These are phyloP conservation scores for Biscogniauxia mediterranea DNA, from an alignment of 2,329 filamentous ascomycete genomes.

Conservation along the genomic window DNA sequence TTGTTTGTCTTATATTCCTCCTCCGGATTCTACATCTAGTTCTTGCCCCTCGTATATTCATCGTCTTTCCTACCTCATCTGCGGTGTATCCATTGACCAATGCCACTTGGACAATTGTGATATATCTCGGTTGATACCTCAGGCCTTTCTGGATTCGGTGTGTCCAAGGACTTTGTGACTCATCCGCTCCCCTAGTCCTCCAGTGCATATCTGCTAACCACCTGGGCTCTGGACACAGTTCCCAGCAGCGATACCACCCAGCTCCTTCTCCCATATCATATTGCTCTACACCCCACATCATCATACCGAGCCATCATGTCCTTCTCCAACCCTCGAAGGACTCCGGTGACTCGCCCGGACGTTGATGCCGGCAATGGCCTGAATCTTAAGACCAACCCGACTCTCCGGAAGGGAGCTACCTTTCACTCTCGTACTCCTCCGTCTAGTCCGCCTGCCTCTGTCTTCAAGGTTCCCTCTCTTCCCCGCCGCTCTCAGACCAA, in stretches of 20 bases:
- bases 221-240: constrained; percentile 28
- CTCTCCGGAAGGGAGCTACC: constrained; percentile 70
- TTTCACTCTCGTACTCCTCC: constrained; percentile 54
- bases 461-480: constrained; percentile 50
- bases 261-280: constrained; percentile 14
- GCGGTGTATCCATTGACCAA: constrained; percentile 25
- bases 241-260: constrained; percentile 16
- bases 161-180: constrained; percentile 32
- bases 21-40: neutral
- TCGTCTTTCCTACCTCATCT: constrained; percentile 2
- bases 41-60: neutral
- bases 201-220: constrained; percentile 32
- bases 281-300: constrained; percentile 20
- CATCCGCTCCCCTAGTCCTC: constrained; percentile 28
- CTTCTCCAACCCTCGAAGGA: constrained; percentile 47
- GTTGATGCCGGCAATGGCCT: constrained; percentile 41
- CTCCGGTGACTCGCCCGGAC: constrained; percentile 42
- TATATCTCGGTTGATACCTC: constrained; percentile 24
- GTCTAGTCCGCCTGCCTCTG: constrained; percentile 34
- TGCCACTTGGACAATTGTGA: constrained; percentile 25
- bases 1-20: neutral
- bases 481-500: constrained; percentile 67
- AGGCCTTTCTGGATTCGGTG: constrained; percentile 26
- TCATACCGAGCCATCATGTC: constrained; percentile 41
- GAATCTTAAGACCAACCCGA: constrained; percentile 53